These are phyloP conservation scores for Dactylellina sp. DNA, from an alignment of 2,329 filamentous ascomycete species.

Conservation along the genomic window DNA sequence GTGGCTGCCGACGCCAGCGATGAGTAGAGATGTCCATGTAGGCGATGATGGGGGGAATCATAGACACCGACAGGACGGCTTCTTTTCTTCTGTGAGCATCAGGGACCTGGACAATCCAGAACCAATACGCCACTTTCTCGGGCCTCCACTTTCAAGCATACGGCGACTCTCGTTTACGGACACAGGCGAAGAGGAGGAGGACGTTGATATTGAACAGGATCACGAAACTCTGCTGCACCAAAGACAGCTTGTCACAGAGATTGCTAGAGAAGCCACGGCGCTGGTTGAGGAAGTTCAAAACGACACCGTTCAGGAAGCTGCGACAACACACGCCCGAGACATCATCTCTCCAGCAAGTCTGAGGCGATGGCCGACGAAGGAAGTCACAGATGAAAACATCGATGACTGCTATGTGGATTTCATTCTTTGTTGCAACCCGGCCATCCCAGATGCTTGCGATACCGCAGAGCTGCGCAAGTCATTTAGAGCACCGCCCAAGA, in stretches of 20 bases:
- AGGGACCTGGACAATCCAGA: conserved; percentile 54
- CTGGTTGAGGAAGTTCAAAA: conserved; percentile 47
- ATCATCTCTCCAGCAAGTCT: background rate
- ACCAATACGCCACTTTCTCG: conserved; percentile 45
- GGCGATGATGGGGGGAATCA: conserved; percentile 51
- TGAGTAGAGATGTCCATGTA: conserved; percentile 48
- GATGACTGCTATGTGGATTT: conserved; percentile 86
- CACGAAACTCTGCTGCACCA: conserved; percentile 32
- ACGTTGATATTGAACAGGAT: conserved; percentile 2
- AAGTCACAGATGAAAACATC: conserved; percentile 77
- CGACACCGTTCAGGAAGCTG: conserved; percentile 14
- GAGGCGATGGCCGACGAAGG: conserved; percentile 69
- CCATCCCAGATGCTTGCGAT: conserved; percentile 76
- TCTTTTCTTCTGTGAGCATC: conserved; percentile 49
- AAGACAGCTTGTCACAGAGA: conserved; percentile 50
- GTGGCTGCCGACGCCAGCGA: conserved; percentile 38
- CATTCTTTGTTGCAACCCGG: conserved; percentile 90
- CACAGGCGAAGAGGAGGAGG: conserved; percentile 14
- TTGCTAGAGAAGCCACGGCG: conserved; percentile 43
- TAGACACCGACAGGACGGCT: conserved; percentile 37
- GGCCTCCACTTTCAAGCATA: conserved; percentile 47
- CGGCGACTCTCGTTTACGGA: conserved; percentile 37
- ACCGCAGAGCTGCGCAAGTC: conserved; percentile 77
- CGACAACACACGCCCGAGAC: conserved; percentile 33
- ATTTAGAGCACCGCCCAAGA: conserved; percentile 84